Evolutionary conservation across 1,139 yeast species (phyloP), one percentile per base, ranked within the genome.

Genomic region (Candida glucosophila): DNA sequence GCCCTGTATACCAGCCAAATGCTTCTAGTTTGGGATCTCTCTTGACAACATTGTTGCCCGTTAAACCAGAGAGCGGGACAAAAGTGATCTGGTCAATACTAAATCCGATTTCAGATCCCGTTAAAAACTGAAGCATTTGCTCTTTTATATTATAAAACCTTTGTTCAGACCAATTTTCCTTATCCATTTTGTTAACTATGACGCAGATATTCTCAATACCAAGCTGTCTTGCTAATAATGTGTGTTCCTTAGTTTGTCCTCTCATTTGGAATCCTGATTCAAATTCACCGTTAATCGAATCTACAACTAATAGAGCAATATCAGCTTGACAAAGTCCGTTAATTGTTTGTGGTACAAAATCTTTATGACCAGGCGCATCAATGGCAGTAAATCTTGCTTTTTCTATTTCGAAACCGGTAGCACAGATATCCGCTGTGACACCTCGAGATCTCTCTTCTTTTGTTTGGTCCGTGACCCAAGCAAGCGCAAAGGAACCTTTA

Each of bases 401-500:
- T 0, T 49, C 41, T 1, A 96, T 83, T 40, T 80, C 88, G 40
- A 92, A 83, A 26, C 73, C 70, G 17, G 92, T 81, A 15, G 90
- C 81, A 39, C 94, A 81, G 17, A 88, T 79, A 41, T 92, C 97
- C 20, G 90, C 83, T 2, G 99, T 92, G 4, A 92, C 95, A 35
- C 99, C 98, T 36, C 88, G 58, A 5, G 67, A 52, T 41, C 99
- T 70, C 53, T 92, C 99, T 49, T 90, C 98, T 1, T 69, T 59
- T 0, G 97, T 86, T 52, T 88, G 95, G 49, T 92, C 99, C 83
- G 90, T 73, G 8, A 90, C 77, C 99, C 99, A 92, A 0, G 98
- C 98, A 29, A 88, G 64, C 9, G 95, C 93, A 55, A 92, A 92
- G 1, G 97, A 86, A 2, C 86, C 79, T 46, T 90, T 92, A 5